Evolutionary conservation across 139 green algal species (phyloP).

Genomic region (Chlorella vulgaris): DNA sequence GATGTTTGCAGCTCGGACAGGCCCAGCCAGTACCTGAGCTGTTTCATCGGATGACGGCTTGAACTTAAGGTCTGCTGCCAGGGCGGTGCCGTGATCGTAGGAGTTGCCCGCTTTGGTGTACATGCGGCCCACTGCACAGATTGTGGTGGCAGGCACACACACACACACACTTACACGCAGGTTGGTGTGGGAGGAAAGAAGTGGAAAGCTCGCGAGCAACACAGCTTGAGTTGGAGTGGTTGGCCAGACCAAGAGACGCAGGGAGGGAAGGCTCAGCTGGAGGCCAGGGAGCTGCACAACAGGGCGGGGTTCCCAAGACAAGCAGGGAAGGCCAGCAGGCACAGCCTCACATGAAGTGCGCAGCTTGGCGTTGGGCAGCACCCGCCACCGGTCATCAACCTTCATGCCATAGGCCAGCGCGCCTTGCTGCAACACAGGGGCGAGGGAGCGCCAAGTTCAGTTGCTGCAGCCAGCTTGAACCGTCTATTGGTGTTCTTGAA

Average conservation of each 20-base stretch:
- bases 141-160: background rate
- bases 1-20: no score
- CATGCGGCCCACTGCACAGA: slow-evolving; percentile 34
- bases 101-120: slow-evolving; percentile 35
- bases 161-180: no score
- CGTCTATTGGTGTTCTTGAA: no score
- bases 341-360: slow-evolving; percentile 7
- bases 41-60: slow-evolving; percentile 51
- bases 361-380: slow-evolving; percentile 51
- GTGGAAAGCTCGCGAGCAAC: no score
- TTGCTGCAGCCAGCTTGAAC: no score
- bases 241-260: no score
- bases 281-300: background rate
- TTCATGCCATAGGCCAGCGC: slow-evolving; percentile 56
- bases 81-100: slow-evolving; percentile 38
- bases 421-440: slow-evolving; percentile 13
- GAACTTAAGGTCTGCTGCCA: slow-evolving; percentile 42
- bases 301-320: no score
- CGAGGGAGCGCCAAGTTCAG: background rate
- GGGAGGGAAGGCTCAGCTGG: no score
- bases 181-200: no score
- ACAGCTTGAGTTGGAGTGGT: no score
- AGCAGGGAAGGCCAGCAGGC: background rate
- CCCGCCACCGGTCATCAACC: slow-evolving; percentile 56
- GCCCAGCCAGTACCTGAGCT: slow-evolving; percentile 34